These are phyloP conservation scores for Botryotinia narcissicola DNA, from an alignment of 2,329 filamentous ascomycete genomes.

Conservation along the genomic window DNA sequence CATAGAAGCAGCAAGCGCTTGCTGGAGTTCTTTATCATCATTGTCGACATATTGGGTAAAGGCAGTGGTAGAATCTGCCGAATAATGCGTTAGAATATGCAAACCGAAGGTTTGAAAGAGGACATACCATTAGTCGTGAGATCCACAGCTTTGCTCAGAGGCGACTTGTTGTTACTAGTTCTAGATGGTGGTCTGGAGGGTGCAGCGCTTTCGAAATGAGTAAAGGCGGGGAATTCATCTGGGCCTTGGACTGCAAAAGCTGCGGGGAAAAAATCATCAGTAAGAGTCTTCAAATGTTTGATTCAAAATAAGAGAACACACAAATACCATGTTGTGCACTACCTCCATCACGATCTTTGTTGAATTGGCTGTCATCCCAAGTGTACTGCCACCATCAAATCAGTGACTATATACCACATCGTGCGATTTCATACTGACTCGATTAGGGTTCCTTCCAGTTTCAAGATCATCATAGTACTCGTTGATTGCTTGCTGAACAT, in stretches of 20 bases:
- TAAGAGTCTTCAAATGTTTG: background rate
- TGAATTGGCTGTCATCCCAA: conserved; percentile 57
- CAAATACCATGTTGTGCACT: conserved; percentile 44
- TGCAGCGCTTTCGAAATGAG: conserved; percentile 19
- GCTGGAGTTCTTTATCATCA: conserved; percentile 54
- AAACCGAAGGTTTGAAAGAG: background rate
- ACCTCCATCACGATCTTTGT: conserved; percentile 52
- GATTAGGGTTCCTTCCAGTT: conserved; percentile 29
- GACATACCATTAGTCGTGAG: conserved; percentile 42
- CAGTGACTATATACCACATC: background rate
- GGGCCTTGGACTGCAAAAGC: conserved; percentile 21
- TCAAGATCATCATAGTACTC: conserved; percentile 52
- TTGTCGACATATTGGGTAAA: conserved; percentile 30
- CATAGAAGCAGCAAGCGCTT: conserved; percentile 56
- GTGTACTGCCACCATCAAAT: conserved; percentile 40
- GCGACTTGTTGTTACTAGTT: conserved; percentile 54
- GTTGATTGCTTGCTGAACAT: conserved; percentile 49
- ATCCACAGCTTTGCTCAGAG: conserved; percentile 52
- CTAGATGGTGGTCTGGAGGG: conserved; percentile 60
- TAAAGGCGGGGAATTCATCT: conserved; percentile 20
- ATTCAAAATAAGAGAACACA: conserved; percentile 35
- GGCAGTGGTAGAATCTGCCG: conserved; percentile 29
- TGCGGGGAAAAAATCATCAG: background rate
- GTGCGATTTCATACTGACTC: conserved; percentile 37
- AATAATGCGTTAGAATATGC: background rate